A percentile compares a stretch with the other conserved stretches of the same genome.
phyloP scores from a whole-genome alignment of 176 grass and related monocot species.

The bread wheat (Triticum aestivum) region DNA sequence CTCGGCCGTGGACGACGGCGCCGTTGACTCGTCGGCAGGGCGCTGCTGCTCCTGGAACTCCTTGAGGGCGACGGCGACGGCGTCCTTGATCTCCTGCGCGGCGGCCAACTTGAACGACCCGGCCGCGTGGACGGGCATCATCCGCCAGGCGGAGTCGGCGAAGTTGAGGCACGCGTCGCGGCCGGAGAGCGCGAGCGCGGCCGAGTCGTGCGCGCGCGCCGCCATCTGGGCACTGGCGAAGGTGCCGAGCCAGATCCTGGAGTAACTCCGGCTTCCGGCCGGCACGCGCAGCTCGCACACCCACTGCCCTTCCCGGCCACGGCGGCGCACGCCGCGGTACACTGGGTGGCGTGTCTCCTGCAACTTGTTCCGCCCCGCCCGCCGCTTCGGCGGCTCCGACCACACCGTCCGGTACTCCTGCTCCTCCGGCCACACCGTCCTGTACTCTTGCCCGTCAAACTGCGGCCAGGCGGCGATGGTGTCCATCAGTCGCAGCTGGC shows the following conservation, averaged over 20 bases:
- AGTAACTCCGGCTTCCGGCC: background rate
- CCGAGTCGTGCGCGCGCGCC: conserved; percentile 74
- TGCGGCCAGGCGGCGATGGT: background rate
- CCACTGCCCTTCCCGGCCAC: conserved; percentile 48
- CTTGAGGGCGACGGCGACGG: conserved; percentile 36
- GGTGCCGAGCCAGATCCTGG: conserved; percentile 80
- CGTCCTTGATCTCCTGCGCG: conserved; percentile 35
- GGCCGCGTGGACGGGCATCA: conserved; percentile 7
- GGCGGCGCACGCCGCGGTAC: conserved; percentile 56
- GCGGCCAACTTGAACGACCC: background rate
- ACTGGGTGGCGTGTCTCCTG: conserved; percentile 73
- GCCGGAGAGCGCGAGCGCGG: conserved; percentile 46
- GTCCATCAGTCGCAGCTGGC: background rate
- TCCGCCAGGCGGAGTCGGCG: conserved; percentile 50
- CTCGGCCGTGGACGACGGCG: background rate
- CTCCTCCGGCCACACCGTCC: conserved; percentile 44
- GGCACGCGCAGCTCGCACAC: conserved; percentile 75
- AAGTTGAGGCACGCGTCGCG: conserved; percentile 64
- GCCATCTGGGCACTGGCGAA: conserved; percentile 61
- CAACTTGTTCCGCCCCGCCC: conserved; percentile 69
- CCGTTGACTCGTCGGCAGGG: background rate
- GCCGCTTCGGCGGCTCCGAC: conserved; percentile 63
- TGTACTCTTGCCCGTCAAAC: background rate
- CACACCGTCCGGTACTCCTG: conserved; percentile 37
- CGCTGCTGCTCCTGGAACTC: background rate